These are phyloP conservation scores for Pisolithus marmoratus DNA, from an alignment of 768 basidiomycete species.

Conservation along the genomic window DNA sequence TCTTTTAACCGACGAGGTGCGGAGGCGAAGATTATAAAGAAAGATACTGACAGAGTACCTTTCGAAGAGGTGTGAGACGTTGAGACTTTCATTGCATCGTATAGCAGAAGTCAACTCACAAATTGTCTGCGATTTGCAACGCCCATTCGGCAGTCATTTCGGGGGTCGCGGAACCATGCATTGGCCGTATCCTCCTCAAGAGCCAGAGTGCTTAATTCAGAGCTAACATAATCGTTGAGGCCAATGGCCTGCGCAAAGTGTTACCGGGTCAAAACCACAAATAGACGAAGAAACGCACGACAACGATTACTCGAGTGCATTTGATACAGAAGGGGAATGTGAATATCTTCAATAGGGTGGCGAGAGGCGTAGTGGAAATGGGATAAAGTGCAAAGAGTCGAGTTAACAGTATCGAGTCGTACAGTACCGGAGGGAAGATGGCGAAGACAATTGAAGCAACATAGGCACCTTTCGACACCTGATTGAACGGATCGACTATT, in stretches of 20 bases:
- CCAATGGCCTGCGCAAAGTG: background rate
- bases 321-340: slow-evolving; percentile 26
- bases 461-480: slow-evolving; percentile 10
- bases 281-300: slow-evolving; percentile 3
- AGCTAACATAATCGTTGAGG: slow-evolving; percentile 1
- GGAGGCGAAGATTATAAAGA: slow-evolving; percentile 17
- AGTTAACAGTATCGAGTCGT: slow-evolving; percentile 33
- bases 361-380: slow-evolving; percentile 8
- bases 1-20: slow-evolving; percentile 1
- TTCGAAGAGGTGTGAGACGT: background rate
- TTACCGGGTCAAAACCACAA: background rate
- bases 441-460: slow-evolving; percentile 19
- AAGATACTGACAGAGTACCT: slow-evolving; percentile 26
- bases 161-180: slow-evolving; percentile 1
- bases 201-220: background rate
- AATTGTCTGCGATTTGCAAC: slow-evolving; percentile 29
- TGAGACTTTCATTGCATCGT: background rate
- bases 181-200: background rate
- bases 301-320: slow-evolving; percentile 21
- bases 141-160: slow-evolving; percentile 27
- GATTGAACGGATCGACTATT: slow-evolving; percentile 15
- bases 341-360: slow-evolving; percentile 18
- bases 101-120: slow-evolving; percentile 17
- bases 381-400: slow-evolving; percentile 34
- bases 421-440: slow-evolving; percentile 27